A percentile compares a stretch with the other conserved stretches of the same genome.
Conservation (phyloP, 2,329 filamentous ascomycete species). For the Epichloe gansuensis region DNA sequence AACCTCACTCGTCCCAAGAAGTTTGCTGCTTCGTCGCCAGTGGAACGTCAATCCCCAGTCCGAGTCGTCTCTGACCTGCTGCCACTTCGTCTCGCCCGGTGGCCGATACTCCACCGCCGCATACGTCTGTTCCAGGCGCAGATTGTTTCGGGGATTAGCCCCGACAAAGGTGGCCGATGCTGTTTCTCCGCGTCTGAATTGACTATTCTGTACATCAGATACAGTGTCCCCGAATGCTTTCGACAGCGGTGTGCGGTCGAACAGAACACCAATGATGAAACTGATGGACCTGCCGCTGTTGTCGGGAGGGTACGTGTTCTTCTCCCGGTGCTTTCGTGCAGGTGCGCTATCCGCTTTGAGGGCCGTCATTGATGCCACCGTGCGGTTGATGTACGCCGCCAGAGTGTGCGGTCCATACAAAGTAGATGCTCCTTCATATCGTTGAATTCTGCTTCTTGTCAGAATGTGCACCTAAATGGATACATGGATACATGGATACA, state of each 20-base stretch:
- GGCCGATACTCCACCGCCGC: slow-evolving; percentile 51
- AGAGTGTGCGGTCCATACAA: slow-evolving; percentile 75
- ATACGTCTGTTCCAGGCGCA: slow-evolving; percentile 65
- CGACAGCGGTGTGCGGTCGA: slow-evolving; percentile 52
- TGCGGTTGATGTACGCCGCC: slow-evolving; percentile 76
- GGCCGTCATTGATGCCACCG: slow-evolving; percentile 54
- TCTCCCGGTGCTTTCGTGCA: slow-evolving; percentile 14
- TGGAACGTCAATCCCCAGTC: slow-evolving; percentile 75
- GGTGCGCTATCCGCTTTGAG: slow-evolving; percentile 37
- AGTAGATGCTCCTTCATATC: slow-evolving; percentile 84
- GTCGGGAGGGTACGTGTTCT: slow-evolving; percentile 56
- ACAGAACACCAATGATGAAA: slow-evolving; percentile 68
- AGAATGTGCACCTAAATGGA: neutral
- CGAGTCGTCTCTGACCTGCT: slow-evolving; percentile 53
- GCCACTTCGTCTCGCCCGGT: slow-evolving; percentile 37
- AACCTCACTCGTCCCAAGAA: slow-evolving; percentile 65
- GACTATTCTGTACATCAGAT: slow-evolving; percentile 30
- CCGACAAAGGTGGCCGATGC: slow-evolving; percentile 63
- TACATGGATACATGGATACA: too few species aligned
- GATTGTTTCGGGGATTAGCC: slow-evolving; percentile 79
- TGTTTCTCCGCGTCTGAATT: slow-evolving; percentile 43
- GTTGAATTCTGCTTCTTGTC: slow-evolving; percentile 44
- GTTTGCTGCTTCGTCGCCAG: slow-evolving; percentile 60
- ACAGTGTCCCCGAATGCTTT: slow-evolving; percentile 58
- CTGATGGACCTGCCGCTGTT: slow-evolving; percentile 62